Base-by-base conservation (phyloP, 441 rosid genomes). In the Mallotus japonicus region DNA sequence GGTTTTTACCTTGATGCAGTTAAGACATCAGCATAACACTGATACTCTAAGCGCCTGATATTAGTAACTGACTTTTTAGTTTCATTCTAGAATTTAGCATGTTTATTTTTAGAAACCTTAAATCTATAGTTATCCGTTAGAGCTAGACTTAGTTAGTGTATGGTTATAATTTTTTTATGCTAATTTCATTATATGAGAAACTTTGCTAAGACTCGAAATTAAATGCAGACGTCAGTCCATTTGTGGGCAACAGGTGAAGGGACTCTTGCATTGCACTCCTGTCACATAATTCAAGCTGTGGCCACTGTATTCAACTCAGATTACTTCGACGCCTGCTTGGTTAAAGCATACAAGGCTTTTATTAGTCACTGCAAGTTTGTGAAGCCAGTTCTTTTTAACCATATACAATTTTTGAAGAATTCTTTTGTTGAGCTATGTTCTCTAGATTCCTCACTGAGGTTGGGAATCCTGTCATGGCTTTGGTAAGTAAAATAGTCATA, bases 401-500 rank as follows among this genome's bases (percentile, higher is more conserved):
- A 78, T 68, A 46, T 82, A 34, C 82, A 64, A 24, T 89, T 87
- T 78, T 87, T 93, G 67, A 87, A 86, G 82, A 83, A 83, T 79
- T 90, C 92, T 73, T 84, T 93, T 71, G 82, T 89, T 22, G 89
- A 89, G 81, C 74, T 95, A 13, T 93, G 95, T 81, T 86, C 97
- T 70, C 90, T 78, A n/a, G n/a, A n/a, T n/a, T n/a, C n/a, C n/a
- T n/a, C n/a, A n/a, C n/a, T 76, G 98, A 91, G 70, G 89, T 85
- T 70, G 99, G 99, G 79, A 92, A 91, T 77, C 99, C 98, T 71
- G 97, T 84, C 79, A 92, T 95, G 93, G 98, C 98, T 73, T 80
- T 95, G 97, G 99, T 92, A 85, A 83, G 98, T 83, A 68, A 69
- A 63, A 49, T 46, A 44, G 62, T 65, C 47, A 54, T 51, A 14